Evolutionary conservation across 2,329 filamentous ascomycete species (phyloP).

Genomic region (Pestalotiopsis sp.): DNA sequence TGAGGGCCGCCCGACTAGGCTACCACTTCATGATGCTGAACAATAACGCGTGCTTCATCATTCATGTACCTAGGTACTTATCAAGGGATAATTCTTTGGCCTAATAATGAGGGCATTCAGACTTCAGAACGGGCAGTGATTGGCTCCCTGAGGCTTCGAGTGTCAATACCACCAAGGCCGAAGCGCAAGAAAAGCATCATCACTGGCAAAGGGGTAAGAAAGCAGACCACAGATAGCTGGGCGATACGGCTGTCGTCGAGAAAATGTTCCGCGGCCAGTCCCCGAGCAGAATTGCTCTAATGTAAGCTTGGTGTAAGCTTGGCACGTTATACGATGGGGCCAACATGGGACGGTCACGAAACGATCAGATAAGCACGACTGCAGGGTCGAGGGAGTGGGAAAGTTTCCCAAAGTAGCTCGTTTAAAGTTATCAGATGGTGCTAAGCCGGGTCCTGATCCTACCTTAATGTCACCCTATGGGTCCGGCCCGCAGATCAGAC

Average conservation of each 20-base stretch:
- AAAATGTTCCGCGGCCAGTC: background rate
- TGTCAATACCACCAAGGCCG: too few relatives aligned
- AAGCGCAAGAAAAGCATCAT: background rate
- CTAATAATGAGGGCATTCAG: too few relatives aligned
- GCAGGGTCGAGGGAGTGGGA: background rate
- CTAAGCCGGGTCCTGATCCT: constrained; percentile 5
- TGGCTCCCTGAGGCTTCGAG: too few relatives aligned
- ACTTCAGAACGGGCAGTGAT: too few relatives aligned
- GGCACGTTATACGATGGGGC: background rate
- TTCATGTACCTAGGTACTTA: too few relatives aligned
- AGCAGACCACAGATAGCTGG: background rate
- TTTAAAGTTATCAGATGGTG: constrained; percentile 11
- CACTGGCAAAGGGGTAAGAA: background rate
- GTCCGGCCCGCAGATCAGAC: background rate
- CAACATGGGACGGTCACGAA: background rate
- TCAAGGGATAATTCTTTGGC: too few relatives aligned
- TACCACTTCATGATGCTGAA: background rate
- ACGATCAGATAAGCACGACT: background rate
- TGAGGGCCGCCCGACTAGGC: background rate
- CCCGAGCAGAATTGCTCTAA: background rate
- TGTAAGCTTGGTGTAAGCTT: background rate
- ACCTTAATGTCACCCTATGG: background rate
- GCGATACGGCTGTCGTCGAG: background rate
- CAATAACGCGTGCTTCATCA: too few relatives aligned
- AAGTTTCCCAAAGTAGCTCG: background rate